These are phyloP conservation scores for Allantophomopsis lycopodina DNA, from an alignment of 2,329 filamentous ascomycete species.

Conservation along the genomic window DNA sequence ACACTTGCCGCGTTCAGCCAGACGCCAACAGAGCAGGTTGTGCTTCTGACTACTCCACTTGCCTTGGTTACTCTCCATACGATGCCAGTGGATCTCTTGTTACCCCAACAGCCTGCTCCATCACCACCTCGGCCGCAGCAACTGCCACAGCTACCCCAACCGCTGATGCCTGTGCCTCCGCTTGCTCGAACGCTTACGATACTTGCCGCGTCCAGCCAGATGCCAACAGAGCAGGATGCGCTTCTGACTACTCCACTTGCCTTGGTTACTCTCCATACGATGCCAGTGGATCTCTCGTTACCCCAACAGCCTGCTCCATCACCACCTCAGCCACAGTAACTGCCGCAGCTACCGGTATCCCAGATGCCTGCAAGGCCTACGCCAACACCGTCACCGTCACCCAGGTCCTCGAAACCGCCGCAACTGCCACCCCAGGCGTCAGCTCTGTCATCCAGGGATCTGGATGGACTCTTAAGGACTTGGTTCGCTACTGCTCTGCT, in stretches of 20 bases:
- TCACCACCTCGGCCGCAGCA: too few relatives aligned
- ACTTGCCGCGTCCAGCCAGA: not conserved
- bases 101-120: conserved; percentile 4
- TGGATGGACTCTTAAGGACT: too few relatives aligned
- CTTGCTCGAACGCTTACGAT: not conserved
- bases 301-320: conserved; percentile 3
- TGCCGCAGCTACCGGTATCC: not conserved
- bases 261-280: conserved; percentile 2
- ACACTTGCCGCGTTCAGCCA: not conserved
- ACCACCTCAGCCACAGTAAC: too few relatives aligned
- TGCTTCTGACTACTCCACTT: conserved; percentile 1
- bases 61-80: conserved; percentile 3
- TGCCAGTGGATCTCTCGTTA: not conserved
- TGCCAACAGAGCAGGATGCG: conserved; percentile 1
- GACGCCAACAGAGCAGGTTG: conserved; percentile 2
- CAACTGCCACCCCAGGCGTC: too few relatives aligned
- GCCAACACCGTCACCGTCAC: too few relatives aligned
- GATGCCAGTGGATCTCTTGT: not conserved
- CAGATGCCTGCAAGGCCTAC: not conserved
- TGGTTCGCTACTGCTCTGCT: not conserved
- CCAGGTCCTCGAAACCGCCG: too few relatives aligned
- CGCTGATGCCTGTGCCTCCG: too few relatives aligned
- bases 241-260: not conserved
- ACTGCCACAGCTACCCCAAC: not conserved
- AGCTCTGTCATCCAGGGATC: too few relatives aligned